These are phyloP conservation scores for Recurvomyces mirabilis DNA, from an alignment of 495 filamentous ascomycete genomes.

Conservation along the genomic window DNA sequence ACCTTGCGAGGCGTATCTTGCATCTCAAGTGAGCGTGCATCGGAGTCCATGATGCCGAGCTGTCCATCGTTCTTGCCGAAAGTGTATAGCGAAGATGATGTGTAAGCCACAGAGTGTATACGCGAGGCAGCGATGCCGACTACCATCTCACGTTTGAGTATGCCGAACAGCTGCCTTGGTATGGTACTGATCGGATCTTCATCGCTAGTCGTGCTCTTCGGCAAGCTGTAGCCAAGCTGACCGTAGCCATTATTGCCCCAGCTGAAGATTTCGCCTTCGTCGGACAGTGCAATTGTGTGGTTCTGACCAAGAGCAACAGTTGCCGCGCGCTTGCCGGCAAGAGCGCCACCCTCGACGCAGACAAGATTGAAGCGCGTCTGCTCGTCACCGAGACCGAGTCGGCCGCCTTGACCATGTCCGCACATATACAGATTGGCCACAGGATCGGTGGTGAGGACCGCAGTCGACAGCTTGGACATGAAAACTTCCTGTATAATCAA, in stretches of 20 bases:
- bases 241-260: slow-evolving; percentile 86
- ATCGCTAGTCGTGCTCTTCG: slow-evolving; percentile 40
- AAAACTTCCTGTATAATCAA: slow-evolving; percentile 63
- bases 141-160: slow-evolving; percentile 74
- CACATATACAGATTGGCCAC: slow-evolving; percentile 88
- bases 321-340: slow-evolving; percentile 58
- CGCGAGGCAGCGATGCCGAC: slow-evolving; percentile 80
- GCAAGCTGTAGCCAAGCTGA: slow-evolving; percentile 72
- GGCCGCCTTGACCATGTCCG: slow-evolving; percentile 81
- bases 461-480: slow-evolving; percentile 87
- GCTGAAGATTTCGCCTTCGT: slow-evolving; percentile 71
- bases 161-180: slow-evolving; percentile 82
- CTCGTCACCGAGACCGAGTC: slow-evolving; percentile 84
- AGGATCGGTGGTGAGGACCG: slow-evolving; percentile 79
- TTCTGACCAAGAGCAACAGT: slow-evolving; percentile 78
- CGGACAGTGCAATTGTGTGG: slow-evolving; percentile 75
- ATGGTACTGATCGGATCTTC: slow-evolving; percentile 69
- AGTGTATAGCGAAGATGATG: slow-evolving; percentile 67
- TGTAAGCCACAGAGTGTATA: slow-evolving; percentile 85
- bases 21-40: slow-evolving; percentile 74
- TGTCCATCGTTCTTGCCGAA: slow-evolving; percentile 97
- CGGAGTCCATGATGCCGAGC: slow-evolving; percentile 85
- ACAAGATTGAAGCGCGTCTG: slow-evolving; percentile 74
- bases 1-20: slow-evolving; percentile 78
- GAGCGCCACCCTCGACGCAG: slow-evolving; percentile 60